A percentile compares a stretch with the other conserved stretches of the same genome.
These are phyloP conservation scores for Blastomyces parvus DNA, from an alignment of 2,329 filamentous ascomycete genomes.

Conservation along the genomic window DNA sequence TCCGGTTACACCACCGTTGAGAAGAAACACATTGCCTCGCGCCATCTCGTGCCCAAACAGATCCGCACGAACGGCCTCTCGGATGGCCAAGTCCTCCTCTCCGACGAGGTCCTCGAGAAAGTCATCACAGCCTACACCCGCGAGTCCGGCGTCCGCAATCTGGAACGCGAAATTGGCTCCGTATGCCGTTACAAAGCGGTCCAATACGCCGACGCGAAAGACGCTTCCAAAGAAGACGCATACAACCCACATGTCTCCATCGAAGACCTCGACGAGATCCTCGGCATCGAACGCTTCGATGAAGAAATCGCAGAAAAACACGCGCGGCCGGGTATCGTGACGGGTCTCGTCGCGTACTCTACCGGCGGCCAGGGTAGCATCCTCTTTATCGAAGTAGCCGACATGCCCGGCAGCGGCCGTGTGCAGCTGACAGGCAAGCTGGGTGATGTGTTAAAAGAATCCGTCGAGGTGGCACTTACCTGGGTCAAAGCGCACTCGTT, in stretches of 20 bases:
- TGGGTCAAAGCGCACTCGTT: slow-evolving; percentile 97
- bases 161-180: slow-evolving; percentile 89
- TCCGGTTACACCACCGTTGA: slow-evolving; percentile 95
- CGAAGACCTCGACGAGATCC: slow-evolving; percentile 76
- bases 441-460: slow-evolving; percentile 93
- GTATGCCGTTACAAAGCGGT: slow-evolving; percentile 94
- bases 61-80: slow-evolving; percentile 79
- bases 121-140: slow-evolving; percentile 95
- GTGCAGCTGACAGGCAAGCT: slow-evolving; percentile 95
- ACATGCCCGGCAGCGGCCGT: slow-evolving; percentile 87
- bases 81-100: slow-evolving; percentile 64
- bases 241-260: slow-evolving; percentile 68
- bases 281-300: slow-evolving; percentile 88
- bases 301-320: slow-evolving; percentile 89
- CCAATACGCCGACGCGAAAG: slow-evolving; percentile 82
- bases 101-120: slow-evolving; percentile 79
- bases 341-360: slow-evolving; percentile 89
- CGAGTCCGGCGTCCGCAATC: slow-evolving; percentile 88
- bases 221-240: slow-evolving; percentile 54
- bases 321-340: slow-evolving; percentile 79
- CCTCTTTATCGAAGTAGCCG: slow-evolving; percentile 94
- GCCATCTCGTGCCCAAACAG: slow-evolving; percentile 94
- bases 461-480: slow-evolving; percentile 85
- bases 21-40: slow-evolving; percentile 87
- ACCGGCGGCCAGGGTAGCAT: slow-evolving; percentile 90